Evolutionary conservation across 2,329 filamentous ascomycete species (phyloP).

Genomic region (Clarireedia paspali): DNA sequence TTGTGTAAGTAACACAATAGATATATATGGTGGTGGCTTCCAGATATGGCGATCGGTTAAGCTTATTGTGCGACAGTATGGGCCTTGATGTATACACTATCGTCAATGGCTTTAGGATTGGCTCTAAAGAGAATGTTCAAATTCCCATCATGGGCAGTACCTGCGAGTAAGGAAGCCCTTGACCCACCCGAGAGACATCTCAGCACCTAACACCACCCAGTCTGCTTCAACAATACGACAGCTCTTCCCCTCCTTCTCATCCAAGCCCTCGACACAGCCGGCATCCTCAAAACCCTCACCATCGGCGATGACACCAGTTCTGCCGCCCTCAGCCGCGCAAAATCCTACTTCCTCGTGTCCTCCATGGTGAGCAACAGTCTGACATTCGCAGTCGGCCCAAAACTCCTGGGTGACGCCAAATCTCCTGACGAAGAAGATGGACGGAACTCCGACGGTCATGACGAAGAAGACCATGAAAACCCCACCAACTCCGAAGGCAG

Average conservation of each 20-base stretch:
- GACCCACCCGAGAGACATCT: too few relatives aligned
- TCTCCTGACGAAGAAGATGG: constrained; percentile 28
- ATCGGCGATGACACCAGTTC: constrained; percentile 34
- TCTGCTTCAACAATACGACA: constrained; percentile 39
- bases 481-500: constrained; percentile 21
- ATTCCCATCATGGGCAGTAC: constrained; percentile 39
- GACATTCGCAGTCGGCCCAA: constrained; percentile 56
- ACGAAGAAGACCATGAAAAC: constrained; percentile 22
- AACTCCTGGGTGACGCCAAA: constrained; percentile 42
- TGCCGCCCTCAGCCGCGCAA: constrained; percentile 48
- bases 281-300: constrained; percentile 44
- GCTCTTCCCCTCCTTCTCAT: constrained; percentile 39
- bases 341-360: constrained; percentile 60
- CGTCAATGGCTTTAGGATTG: constrained; percentile 36
- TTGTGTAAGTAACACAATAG: constrained; percentile 14
- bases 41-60: neutral
- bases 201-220: neutral
- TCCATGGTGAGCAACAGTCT: constrained; percentile 55
- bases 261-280: constrained; percentile 34
- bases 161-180: constrained; percentile 33
- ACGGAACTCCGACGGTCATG: neutral
- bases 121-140: constrained; percentile 31
- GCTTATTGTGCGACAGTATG: constrained; percentile 25
- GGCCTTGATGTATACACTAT: constrained; percentile 34
- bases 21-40: neutral